Evolutionary conservation across 2,329 filamentous ascomycete species (phyloP), one percentile per base, ranked within the genome.

Genomic region (Phialophora expanda): DNA sequence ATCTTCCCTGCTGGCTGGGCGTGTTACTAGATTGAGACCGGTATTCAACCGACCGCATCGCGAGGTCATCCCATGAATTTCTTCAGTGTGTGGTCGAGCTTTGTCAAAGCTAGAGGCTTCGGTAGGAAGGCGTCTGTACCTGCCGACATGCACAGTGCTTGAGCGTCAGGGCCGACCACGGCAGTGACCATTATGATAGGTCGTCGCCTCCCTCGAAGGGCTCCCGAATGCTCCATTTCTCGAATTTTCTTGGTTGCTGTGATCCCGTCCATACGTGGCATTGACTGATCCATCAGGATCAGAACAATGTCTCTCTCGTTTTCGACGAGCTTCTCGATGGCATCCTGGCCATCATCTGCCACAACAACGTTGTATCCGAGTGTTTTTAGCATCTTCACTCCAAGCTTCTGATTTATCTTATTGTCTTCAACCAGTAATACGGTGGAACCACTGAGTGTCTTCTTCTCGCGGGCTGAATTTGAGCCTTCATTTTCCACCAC

Each of bases 381-480:
- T 70, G 88, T 89, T 30, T 80, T 80, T 8, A 91, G 83, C 84
- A 90, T 90, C 71, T 80, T 87, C 22, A 89, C 83, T n/a, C 90
- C 81, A 0, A 91, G 84, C 55, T 85, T 86, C 61, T 89, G 74
- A 48, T 76, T 76, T 66, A 76, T 75, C 68, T 75, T 73, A 56
- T 76, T 76, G 64, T 76, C 74, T 77, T 91, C 89, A 3, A 87
- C 89, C 1, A 91, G 85, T 2, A 91, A 81, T 67, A 91, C 87
- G 11, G 84, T 89, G 11, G 90, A 80, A 59, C 73, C 73, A 17
- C 64, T 66, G 11, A 68, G 54, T 3, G 57, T 24, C 32, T 50
- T 67, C 24, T 38, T 70, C 61, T 69, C 68, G 28, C 62, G 60
- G 20, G 62, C 41, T 28, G 56, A 63, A 58, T 28, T 56, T 22